Evolutionary conservation across 2,329 filamentous ascomycete species (phyloP).

Genomic region (Alternaria triticina): DNA sequence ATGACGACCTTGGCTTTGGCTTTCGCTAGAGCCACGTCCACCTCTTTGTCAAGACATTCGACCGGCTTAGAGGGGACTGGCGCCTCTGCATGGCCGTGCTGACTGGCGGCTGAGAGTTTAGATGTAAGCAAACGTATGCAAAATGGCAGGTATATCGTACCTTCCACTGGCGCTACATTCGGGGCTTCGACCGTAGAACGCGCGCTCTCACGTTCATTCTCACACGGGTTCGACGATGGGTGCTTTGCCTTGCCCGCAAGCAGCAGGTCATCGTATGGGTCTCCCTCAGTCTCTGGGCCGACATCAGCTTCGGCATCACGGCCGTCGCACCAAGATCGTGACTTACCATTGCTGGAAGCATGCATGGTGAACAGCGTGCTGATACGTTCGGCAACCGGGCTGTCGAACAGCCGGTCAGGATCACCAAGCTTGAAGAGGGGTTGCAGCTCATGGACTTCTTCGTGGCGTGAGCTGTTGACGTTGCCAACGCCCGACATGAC

Average conservation of each 20-base stretch:
- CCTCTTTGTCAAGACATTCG: background rate
- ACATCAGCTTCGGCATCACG: background rate
- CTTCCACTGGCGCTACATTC: fast-evolving
- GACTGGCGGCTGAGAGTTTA: background rate
- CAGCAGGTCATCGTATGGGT: background rate
- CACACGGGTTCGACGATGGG: background rate
- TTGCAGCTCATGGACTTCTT: background rate
- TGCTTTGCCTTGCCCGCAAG: background rate
- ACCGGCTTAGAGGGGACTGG: background rate
- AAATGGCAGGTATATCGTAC: background rate
- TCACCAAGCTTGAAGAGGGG: background rate
- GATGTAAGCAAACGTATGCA: background rate
- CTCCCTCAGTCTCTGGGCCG: background rate
- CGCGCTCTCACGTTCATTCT: background rate
- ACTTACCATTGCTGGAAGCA: background rate
- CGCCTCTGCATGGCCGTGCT: background rate
- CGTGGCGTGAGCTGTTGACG: background rate
- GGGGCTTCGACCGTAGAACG: background rate
- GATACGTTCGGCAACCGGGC: background rate
- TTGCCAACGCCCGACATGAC: background rate
- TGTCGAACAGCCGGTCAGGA: background rate
- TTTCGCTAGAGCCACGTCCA: background rate
- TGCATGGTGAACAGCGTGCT: background rate
- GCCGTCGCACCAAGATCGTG: background rate
- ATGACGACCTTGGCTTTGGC: background rate